Conservation (phyloP, 2,329 filamentous ascomycete species). For the Akanthomyces muscarius region DNA sequence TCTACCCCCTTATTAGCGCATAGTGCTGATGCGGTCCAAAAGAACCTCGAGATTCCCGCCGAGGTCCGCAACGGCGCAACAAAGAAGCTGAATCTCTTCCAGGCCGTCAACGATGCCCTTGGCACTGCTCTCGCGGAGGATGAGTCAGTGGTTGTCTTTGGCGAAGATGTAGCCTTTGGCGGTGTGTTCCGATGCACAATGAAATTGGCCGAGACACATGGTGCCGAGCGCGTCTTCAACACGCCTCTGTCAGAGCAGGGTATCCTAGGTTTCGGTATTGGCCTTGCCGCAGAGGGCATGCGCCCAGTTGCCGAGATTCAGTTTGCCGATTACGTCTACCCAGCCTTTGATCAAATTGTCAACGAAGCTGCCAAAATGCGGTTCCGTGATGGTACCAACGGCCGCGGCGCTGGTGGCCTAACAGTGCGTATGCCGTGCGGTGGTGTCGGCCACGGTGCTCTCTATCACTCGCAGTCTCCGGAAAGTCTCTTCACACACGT, state of each 20-base stretch:
- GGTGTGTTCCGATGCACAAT: constrained; percentile 94
- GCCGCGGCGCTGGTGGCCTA: constrained; percentile 66
- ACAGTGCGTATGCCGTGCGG: constrained; percentile 89
- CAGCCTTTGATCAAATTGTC: constrained; percentile 89
- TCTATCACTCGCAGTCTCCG: constrained; percentile 87
- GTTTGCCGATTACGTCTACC: constrained; percentile 91
- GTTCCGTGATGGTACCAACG: constrained; percentile 63
- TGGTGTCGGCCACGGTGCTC: constrained; percentile 80
- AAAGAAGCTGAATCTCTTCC: constrained; percentile 88
- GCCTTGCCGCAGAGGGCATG: constrained; percentile 86
- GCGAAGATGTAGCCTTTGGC: constrained; percentile 95
- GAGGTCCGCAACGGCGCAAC: constrained; percentile 65
- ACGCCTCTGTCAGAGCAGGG: constrained; percentile 93
- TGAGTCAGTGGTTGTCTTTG: constrained; percentile 84
- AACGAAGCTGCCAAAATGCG: constrained; percentile 89
- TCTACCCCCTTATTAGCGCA: constrained; percentile 79
- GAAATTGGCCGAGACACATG: constrained; percentile 84
- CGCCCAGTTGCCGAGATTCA: constrained; percentile 91
- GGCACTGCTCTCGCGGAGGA: constrained; percentile 77
- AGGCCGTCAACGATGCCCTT: constrained; percentile 87
- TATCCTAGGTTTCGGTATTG: constrained; percentile 89
- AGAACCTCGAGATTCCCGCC: constrained; percentile 66
- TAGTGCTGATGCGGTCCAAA: constrained; percentile 66
- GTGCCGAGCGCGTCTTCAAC: constrained; percentile 88
- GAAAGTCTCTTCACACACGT: constrained; percentile 86